phyloP scores from a whole-genome alignment of 2,329 filamentous ascomycete species.

The Colletotrichum chlorophyti region DNA sequence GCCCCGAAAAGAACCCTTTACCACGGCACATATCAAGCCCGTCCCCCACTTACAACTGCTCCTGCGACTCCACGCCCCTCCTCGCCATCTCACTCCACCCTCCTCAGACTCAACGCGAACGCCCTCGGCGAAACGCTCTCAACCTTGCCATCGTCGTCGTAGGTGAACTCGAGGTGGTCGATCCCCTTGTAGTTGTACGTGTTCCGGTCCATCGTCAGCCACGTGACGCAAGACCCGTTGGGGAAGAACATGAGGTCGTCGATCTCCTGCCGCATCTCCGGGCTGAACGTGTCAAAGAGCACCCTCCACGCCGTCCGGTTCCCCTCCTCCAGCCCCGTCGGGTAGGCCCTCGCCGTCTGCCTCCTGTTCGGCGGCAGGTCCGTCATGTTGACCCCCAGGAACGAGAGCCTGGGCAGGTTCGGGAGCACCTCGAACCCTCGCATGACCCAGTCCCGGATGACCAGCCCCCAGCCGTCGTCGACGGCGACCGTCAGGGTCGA shows the following conservation, averaged over 20 bases:
- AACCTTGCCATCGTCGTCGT: conserved; percentile 10
- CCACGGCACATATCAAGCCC: too few species aligned
- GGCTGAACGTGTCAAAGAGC: conserved; percentile 34
- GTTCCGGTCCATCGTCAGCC: conserved; percentile 39
- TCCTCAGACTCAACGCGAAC: conserved; percentile 12
- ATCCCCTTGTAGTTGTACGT: conserved; percentile 38
- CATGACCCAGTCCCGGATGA: conserved; percentile 45
- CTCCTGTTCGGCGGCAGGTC: background rate
- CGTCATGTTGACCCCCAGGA: background rate
- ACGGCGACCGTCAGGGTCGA: conserved; percentile 46
- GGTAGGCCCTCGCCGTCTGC: conserved; percentile 31
- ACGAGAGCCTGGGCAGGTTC: conserved; percentile 39
- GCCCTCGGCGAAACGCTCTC: conserved; percentile 14
- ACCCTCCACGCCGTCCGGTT: conserved; percentile 40
- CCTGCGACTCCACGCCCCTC: background rate
- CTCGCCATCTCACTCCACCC: background rate
- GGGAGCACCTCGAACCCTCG: conserved; percentile 47
- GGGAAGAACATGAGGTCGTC: conserved; percentile 36
- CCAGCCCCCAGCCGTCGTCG: conserved; percentile 47
- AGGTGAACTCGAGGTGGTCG: conserved; percentile 37
- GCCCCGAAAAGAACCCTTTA: too few species aligned
- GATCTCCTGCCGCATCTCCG: conserved; percentile 26
- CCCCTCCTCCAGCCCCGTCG: conserved; percentile 14
- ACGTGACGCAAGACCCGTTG: conserved; percentile 39
- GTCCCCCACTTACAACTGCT: background rate